A percentile compares a stretch with the other conserved stretches of the same genome.
These are phyloP conservation scores for Papiliotrema fonsecae DNA, from an alignment of 1,284 basidiomycete species.

Conservation along the genomic window DNA sequence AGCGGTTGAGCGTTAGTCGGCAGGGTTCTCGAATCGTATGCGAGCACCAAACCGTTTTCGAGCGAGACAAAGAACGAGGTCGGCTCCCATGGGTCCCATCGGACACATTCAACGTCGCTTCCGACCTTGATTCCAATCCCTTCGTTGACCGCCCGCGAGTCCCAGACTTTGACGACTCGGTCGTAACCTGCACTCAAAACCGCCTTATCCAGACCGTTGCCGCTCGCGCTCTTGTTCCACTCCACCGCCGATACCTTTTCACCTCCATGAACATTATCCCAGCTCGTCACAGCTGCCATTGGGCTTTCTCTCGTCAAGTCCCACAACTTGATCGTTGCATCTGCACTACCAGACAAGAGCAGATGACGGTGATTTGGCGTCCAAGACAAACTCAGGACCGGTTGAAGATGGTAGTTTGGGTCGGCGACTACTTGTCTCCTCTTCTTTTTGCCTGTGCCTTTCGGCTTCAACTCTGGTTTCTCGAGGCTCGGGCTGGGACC, in stretches of 20 bases:
- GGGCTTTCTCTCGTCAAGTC: constrained; percentile 73
- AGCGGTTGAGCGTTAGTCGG: constrained; percentile 53
- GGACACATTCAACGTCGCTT: constrained; percentile 85
- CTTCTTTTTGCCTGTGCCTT: constrained; percentile 90
- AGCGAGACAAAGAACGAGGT: constrained; percentile 84
- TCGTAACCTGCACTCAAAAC: constrained; percentile 91
- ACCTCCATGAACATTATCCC: constrained; percentile 67
- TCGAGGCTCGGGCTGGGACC: constrained; percentile 66
- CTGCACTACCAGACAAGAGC: constrained; percentile 86
- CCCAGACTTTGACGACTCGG: constrained; percentile 86
- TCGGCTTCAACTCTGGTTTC: constrained; percentile 68
- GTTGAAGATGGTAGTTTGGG: constrained; percentile 81
- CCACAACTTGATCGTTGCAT: constrained; percentile 96
- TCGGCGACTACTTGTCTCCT: constrained; percentile 76
- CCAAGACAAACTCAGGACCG: constrained; percentile 88
- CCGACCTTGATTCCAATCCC: constrained; percentile 75
- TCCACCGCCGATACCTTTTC: constrained; percentile 98
- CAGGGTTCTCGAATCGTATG: constrained; percentile 83
- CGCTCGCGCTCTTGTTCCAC: constrained; percentile 75
- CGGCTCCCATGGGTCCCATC: constrained; percentile 93
- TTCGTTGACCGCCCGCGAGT: constrained; percentile 72
- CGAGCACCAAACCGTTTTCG: constrained; percentile 85
- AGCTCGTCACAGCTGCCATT: constrained; percentile 67
- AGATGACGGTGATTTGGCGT: constrained; percentile 83
- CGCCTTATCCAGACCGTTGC: constrained; percentile 60